Evolutionary conservation across 345 rosid genomes (phyloP).

Genomic region (Eucalyptus melliodora): DNA sequence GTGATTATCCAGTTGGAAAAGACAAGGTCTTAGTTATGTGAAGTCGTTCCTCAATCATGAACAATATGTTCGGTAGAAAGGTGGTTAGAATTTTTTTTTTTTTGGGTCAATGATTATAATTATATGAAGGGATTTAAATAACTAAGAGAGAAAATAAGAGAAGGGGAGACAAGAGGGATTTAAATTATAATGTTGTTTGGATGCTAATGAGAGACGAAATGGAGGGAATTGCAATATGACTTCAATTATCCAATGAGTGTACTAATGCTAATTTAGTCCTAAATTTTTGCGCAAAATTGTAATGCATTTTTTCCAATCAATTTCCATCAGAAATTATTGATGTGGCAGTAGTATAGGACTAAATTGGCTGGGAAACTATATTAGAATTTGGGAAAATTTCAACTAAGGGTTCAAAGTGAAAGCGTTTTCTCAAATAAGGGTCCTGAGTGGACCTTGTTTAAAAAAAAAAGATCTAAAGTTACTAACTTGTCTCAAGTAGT

Average conservation of each 20-base stretch:
- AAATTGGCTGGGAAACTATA: not conserved
- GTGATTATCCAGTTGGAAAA: not conserved
- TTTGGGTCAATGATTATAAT: no score
- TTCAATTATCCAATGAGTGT: not conserved
- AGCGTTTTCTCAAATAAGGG: no score
- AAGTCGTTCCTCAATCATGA: not conserved
- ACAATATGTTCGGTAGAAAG: not conserved
- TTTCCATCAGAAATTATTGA: not conserved
- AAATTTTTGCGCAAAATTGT: not conserved
- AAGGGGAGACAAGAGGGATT: no score
- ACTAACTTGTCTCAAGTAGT: no score
- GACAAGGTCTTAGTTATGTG: not conserved
- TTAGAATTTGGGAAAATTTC: no score
- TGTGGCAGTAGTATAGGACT: not conserved
- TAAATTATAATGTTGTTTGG: not conserved
- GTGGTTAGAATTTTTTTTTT: not conserved
- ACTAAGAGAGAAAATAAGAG: not conserved
- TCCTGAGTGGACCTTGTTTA: rapidly evolving
- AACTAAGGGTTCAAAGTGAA: no score
- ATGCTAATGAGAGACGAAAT: not conserved
- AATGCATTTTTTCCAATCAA: not conserved
- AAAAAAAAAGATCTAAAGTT: no score
- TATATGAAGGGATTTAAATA: not conserved
- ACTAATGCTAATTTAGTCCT: not conserved
- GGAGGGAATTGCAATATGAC: not conserved